Conservation (phyloP, 2,329 filamentous ascomycete species). For the Epichloe aotearoae region DNA sequence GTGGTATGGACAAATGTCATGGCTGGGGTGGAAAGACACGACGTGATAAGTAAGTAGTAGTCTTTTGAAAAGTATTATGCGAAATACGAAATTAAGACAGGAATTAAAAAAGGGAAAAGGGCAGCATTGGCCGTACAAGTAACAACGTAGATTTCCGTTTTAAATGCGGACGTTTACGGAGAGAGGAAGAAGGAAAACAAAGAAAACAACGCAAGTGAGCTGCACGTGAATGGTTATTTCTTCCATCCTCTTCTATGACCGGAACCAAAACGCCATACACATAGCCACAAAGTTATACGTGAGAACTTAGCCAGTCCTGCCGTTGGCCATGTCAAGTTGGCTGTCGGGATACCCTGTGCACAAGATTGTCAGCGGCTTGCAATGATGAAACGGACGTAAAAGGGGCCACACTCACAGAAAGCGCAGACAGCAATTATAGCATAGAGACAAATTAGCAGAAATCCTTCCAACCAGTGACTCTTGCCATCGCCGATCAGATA, state of each 20-base stretch:
- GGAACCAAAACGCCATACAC: background rate
- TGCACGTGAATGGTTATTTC: background rate
- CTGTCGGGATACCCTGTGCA: constrained; percentile 6
- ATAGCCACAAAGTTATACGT: background rate
- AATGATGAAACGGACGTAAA: background rate
- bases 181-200: background rate
- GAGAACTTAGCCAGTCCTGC: background rate
- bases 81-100: no score
- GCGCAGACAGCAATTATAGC: constrained; percentile 61
- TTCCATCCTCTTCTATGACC: background rate
- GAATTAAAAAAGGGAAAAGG: no score
- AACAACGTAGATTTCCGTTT: no score
- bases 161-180: background rate
- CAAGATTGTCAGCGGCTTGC: background rate
- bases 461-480: constrained; percentile 72
- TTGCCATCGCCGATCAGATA: constrained; percentile 75
- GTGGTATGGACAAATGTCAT: background rate
- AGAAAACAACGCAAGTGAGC: background rate
- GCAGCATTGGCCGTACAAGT: no score
- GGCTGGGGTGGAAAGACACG: background rate
- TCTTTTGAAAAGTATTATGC: no score
- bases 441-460: constrained; percentile 63
- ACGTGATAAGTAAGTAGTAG: background rate
- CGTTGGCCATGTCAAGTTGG: constrained; percentile 4
- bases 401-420: constrained; percentile 37